A percentile compares a stretch with the other conserved stretches of the same genome.
These are phyloP conservation scores for Penicillium longicatenatum DNA, from an alignment of 495 filamentous ascomycete species.

Conservation along the genomic window DNA sequence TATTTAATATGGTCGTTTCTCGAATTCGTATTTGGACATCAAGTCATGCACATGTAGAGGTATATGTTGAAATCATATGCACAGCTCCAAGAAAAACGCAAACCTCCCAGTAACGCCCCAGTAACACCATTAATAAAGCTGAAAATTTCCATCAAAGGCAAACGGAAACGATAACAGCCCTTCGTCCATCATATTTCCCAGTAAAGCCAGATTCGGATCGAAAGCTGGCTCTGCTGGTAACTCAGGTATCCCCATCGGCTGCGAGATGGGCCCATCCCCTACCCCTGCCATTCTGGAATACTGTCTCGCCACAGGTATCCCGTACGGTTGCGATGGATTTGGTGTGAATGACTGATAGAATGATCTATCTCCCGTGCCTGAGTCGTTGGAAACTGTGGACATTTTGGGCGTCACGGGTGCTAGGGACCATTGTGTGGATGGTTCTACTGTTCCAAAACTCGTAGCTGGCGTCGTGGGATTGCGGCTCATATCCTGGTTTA, in stretches of 20 bases:
- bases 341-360: conserved; percentile 22
- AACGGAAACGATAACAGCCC: conserved; percentile 39
- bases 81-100: neutral
- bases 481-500: conserved; percentile 5
- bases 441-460: neutral
- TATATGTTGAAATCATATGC: too few species aligned
- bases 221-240: conserved; percentile 21
- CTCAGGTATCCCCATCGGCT: conserved; percentile 22
- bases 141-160: conserved; percentile 28
- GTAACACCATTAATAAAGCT: conserved; percentile 8
- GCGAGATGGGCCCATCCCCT: conserved; percentile 12
- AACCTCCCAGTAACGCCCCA: neutral
- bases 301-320: conserved; percentile 3
- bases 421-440: conserved; percentile 8
- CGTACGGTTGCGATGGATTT: conserved; percentile 11
- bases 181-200: conserved; percentile 43
- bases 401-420: conserved; percentile 12
- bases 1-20: too few species aligned
- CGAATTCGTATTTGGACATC: too few species aligned
- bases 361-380: conserved; percentile 5
- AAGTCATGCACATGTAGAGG: too few species aligned
- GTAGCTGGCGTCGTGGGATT: conserved; percentile 5
- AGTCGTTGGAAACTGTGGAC: conserved; percentile 7
- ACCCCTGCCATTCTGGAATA: conserved; percentile 21
- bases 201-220: conserved; percentile 32